phyloP scores from a whole-genome alignment of 2,329 filamentous ascomycete genomes.

The Talaromyces albobiverticillius region DNA sequence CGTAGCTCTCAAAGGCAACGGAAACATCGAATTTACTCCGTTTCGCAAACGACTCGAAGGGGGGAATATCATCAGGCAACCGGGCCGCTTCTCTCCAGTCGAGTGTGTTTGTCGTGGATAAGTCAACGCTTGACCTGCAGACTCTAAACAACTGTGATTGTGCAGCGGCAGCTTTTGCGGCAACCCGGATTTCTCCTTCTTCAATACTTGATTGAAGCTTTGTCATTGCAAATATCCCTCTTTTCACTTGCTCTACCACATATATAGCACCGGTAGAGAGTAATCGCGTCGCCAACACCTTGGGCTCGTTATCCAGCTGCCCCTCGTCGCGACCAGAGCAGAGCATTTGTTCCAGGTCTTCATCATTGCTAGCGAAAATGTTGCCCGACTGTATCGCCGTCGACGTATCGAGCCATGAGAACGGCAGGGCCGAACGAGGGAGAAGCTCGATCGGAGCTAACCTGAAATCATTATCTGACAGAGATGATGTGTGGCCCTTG shows the following conservation, averaged over 20 bases:
- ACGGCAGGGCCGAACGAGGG: conserved; percentile 34
- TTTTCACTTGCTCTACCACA: conserved; percentile 39
- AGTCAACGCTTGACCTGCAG: background rate
- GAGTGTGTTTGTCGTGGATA: background rate
- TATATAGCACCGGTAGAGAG: conserved; percentile 31
- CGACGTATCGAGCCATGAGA: conserved; percentile 38
- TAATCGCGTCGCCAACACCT: conserved; percentile 33
- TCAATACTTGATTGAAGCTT: conserved; percentile 32
- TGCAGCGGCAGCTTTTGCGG: conserved; percentile 26
- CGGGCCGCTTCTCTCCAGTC: conserved; percentile 37
- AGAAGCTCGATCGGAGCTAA: conserved; percentile 36
- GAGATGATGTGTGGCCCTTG: conserved; percentile 35
- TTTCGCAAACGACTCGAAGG: conserved; percentile 21
- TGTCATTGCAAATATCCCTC: conserved; percentile 38
- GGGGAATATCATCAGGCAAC: conserved; percentile 28
- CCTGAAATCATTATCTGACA: conserved; percentile 32
- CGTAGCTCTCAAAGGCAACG: conserved; percentile 27
- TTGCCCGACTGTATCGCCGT: conserved; percentile 31
- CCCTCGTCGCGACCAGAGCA: conserved; percentile 4
- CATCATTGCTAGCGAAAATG: conserved; percentile 38
- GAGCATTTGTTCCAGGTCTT: conserved; percentile 31
- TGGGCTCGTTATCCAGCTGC: conserved; percentile 19
- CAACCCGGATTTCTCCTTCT: conserved; percentile 39
- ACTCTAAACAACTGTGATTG: conserved; percentile 2
- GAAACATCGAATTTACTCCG: conserved; percentile 25